phyloP scores from a whole-genome alignment of 2,329 filamentous ascomycete species.

The Claviceps purpurea region DNA sequence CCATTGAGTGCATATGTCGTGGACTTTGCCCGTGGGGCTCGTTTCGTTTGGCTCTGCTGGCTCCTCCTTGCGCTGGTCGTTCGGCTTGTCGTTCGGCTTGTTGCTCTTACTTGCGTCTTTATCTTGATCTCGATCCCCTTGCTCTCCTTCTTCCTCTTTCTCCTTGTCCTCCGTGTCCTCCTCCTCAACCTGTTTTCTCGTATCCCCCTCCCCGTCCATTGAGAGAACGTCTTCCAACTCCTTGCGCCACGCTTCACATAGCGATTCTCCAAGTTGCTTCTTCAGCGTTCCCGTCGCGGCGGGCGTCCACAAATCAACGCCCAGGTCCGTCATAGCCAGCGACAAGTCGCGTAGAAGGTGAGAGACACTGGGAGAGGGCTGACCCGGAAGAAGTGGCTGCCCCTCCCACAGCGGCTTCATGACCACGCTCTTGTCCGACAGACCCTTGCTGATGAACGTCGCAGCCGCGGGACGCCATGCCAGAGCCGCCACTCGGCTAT shows the following conservation, averaged over 20 bases:
- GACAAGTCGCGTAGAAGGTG: conserved; percentile 54
- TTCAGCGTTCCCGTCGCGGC: conserved; percentile 53
- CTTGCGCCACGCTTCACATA: conserved; percentile 36
- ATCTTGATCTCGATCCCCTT: not conserved
- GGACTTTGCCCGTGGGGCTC: conserved; percentile 14
- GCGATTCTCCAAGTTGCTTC: conserved; percentile 32
- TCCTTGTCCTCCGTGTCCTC: conserved; percentile 4
- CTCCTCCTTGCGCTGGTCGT: not conserved
- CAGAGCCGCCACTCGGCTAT: conserved; percentile 43
- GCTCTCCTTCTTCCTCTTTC: conserved; percentile 6
- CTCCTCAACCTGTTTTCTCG: not conserved
- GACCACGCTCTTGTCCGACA: conserved; percentile 35
- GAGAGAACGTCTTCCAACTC: conserved; percentile 21
- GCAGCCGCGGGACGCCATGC: conserved; percentile 38
- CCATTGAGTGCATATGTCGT: conserved; percentile 44
- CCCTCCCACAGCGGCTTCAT: conserved; percentile 71
- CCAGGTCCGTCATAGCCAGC: conserved; percentile 52
- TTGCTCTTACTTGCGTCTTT: not conserved
- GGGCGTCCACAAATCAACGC: conserved; percentile 71
- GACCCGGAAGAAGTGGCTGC: conserved; percentile 56
- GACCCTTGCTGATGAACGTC: conserved; percentile 27
- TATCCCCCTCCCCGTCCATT: conserved; percentile 6
- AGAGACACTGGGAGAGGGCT: conserved; percentile 65
- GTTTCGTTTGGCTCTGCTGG: not conserved
- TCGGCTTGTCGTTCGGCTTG: conserved; percentile 4